Conservation (phyloP, 179 eudicot species). For the Silene coronaria region DNA sequence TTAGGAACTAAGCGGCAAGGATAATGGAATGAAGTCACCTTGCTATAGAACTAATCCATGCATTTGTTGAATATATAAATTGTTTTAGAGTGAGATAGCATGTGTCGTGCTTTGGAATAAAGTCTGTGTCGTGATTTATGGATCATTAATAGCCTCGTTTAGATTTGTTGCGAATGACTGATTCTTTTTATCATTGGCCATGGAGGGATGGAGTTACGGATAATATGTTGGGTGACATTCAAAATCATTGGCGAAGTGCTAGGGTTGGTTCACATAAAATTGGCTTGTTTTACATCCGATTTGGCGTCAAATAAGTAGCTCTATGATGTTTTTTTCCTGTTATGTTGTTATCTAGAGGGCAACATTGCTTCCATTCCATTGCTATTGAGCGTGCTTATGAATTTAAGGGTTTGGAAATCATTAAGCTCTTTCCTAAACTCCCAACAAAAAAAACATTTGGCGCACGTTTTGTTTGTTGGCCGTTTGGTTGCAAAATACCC, state of each 20-base stretch:
- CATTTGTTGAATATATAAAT: background rate
- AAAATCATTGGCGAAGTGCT: slow-evolving; percentile 89
- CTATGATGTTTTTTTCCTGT: background rate
- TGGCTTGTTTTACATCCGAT: background rate
- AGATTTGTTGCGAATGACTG: background rate
- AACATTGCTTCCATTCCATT: background rate
- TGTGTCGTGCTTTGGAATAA: too few relatives aligned
- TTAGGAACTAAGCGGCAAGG: too few relatives aligned
- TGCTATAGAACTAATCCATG: background rate
- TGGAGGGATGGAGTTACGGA: slow-evolving; percentile 84
- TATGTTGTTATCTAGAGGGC: background rate
- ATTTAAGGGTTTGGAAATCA: slow-evolving; percentile 70
- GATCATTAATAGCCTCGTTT: background rate
- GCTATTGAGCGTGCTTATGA: slow-evolving; percentile 9
- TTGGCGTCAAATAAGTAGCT: slow-evolving; percentile 2
- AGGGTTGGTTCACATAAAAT: slow-evolving; percentile 43
- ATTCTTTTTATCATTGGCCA: slow-evolving; percentile 13
- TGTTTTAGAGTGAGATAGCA: too few relatives aligned
- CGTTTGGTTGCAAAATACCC: slow-evolving; percentile 95
- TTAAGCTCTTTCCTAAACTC: slow-evolving; percentile 48
- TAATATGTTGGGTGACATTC: slow-evolving; percentile 84
- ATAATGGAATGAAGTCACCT: background rate
- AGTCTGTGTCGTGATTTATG: background rate
- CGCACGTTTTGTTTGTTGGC: slow-evolving; percentile 84
- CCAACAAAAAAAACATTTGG: slow-evolving; percentile 81